Evolutionary conservation across 2,329 filamentous ascomycete species (phyloP), one percentile per base, ranked within the genome.

Genomic region (Aspergillus vadensis): DNA sequence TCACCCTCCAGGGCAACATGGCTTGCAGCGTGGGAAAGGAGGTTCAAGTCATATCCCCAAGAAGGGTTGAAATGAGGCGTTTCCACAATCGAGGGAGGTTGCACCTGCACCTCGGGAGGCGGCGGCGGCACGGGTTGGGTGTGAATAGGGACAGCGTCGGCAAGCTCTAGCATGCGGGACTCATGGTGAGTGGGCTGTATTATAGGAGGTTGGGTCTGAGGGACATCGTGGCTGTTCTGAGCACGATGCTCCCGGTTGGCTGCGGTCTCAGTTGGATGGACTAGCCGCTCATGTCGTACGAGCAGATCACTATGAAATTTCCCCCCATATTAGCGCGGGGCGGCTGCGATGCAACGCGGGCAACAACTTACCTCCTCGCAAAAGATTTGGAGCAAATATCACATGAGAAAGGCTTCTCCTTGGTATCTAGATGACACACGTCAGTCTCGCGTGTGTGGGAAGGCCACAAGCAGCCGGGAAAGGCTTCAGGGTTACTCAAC

Each of bases 361-460:
- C 36, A 57, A 17, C 9, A 44, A 51, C 62, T 68, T 72, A 79
- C 77, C 77, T 81, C 62, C 79, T 75, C 9, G 79, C 79, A 68
- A 81, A 81, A 17, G 78, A 80, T 67, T 81, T 81, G 62, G 76
- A 76, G 67, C 79, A 81, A 52, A 81, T 79, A 49, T 81, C 79
- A 71, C 79, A 81, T 60, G 79, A 78, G 63, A 81, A 81, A 10
- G 79, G 79, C 60, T 81, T 81, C 66, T 81, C 79, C 66, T 81
- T 81, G 21, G 79, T 81, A 68, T 81, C 77, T 79, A 66, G 62
- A 19, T 67, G 55, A 61, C 50, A 64, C 57, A 60, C 44, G 67
- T 74, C 70, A 76, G 69, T 59, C 15, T 19, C 25, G 38, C 21
- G 30, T 41, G 12, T 52, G 56, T 27, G 15, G 44, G n/a, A 36